phyloP scores from a whole-genome alignment of 148 eudicot genomes.

The Drosera capensis region DNA sequence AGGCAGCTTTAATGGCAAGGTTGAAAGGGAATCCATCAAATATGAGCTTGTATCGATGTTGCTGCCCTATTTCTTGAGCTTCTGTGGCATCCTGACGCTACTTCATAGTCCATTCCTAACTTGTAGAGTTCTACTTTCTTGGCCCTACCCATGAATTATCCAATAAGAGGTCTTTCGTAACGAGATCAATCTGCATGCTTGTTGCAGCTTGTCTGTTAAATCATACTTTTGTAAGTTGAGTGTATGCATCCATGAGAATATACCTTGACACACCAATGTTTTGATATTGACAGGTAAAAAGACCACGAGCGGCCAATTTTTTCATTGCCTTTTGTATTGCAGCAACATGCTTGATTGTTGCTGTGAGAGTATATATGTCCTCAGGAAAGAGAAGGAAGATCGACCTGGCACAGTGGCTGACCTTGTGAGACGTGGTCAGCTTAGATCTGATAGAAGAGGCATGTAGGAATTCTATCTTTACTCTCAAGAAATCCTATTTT shows the following conservation, averaged over 20 bases:
- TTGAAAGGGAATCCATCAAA: too few relatives aligned
- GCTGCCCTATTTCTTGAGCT: too few relatives aligned
- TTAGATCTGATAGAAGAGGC: slow-evolving; percentile 99
- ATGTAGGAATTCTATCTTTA: slow-evolving; percentile 55
- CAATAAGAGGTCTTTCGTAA: too few relatives aligned
- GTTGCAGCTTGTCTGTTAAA: too few relatives aligned
- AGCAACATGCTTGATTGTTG: slow-evolving; percentile 38
- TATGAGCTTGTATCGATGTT: too few relatives aligned
- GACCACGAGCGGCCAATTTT: slow-evolving; percentile 29
- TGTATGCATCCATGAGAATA: neutral
- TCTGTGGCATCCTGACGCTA: too few relatives aligned
- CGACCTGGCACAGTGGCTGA: slow-evolving; percentile 89
- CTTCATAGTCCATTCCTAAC: too few relatives aligned
- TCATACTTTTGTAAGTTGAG: too few relatives aligned
- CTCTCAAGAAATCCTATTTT: neutral
- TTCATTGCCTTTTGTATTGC: slow-evolving; percentile 42
- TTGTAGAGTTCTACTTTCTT: too few relatives aligned
- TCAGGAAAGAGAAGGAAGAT: slow-evolving; percentile 26
- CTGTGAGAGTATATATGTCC: slow-evolving; percentile 34
- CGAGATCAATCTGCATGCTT: too few relatives aligned
- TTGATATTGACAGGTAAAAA: slow-evolving; percentile 35
- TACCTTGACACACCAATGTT: neutral
- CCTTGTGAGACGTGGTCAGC: slow-evolving; percentile 99
- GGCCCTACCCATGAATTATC: too few relatives aligned
- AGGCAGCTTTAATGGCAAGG: too few relatives aligned